Evolutionary conservation across 2,329 filamentous ascomycete genomes (phyloP).

Genomic region (Fusarium chuoi): DNA sequence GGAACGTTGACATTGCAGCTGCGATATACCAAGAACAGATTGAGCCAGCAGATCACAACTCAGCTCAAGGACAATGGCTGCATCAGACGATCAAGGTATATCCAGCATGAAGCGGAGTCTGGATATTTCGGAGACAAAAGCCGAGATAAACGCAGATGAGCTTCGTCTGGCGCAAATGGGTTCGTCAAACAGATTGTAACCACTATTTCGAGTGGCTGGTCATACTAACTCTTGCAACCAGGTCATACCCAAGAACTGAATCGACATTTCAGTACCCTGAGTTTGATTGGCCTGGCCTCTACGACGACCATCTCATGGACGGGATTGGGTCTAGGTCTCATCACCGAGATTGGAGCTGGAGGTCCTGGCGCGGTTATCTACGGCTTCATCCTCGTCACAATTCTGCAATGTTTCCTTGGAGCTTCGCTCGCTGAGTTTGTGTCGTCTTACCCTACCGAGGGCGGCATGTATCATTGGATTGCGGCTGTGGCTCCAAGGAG

Average conservation of each 20-base stretch:
- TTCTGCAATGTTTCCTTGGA: constrained; percentile 5
- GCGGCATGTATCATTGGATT: constrained; percentile 20
- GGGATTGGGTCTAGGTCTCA: neutral
- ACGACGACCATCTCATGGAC: constrained; percentile 12
- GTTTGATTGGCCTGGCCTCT: neutral
- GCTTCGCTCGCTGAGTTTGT: constrained; percentile 6
- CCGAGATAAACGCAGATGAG: neutral
- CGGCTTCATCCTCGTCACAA: neutral
- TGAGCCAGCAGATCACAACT: neutral
- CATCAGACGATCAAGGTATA: neutral
- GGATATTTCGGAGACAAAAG: neutral
- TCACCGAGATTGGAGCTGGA: constrained; percentile 10
- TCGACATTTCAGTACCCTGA: neutral
- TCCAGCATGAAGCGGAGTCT: neutral
- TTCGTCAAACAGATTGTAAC: neutral
- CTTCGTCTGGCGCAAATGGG: neutral
- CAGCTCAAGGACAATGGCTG: neutral
- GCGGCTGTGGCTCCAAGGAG: neutral
- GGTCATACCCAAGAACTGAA: constrained; percentile 6
- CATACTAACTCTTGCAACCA: neutral
- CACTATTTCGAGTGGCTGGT: neutral
- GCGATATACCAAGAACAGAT: neutral
- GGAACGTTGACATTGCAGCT: neutral
- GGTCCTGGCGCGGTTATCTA: constrained; percentile 7
- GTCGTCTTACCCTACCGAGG: constrained; percentile 9